These are phyloP conservation scores for Leccinum arenicola DNA, from an alignment of 768 basidiomycete genomes.

Conservation along the genomic window DNA sequence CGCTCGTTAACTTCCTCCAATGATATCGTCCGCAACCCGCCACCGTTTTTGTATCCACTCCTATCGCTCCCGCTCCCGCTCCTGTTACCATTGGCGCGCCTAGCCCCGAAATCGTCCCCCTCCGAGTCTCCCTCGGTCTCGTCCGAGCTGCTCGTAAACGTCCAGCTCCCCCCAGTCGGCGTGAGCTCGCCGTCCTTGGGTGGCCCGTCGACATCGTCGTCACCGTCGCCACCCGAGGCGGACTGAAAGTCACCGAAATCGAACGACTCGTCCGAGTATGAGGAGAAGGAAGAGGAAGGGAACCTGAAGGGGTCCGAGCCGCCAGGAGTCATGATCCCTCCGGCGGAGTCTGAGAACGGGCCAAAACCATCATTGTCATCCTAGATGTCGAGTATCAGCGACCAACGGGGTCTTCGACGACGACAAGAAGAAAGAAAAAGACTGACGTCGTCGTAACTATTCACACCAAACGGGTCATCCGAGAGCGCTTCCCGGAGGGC, in stretches of 20 bases:
- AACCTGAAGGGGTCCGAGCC: constrained; percentile 55
- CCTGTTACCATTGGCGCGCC: not conserved
- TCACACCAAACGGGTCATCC: constrained; percentile 49
- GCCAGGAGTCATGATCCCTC: constrained; percentile 27
- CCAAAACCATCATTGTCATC: constrained; percentile 67
- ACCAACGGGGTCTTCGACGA: not conserved
- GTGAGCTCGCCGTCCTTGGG: constrained; percentile 46
- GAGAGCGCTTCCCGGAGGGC: constrained; percentile 36
- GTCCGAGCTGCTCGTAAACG: constrained; percentile 48
- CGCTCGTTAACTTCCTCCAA: constrained; percentile 24
- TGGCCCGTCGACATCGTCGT: not conserved
- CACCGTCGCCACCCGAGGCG: constrained; percentile 13
- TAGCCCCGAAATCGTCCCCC: constrained; percentile 31
- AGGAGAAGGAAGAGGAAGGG: constrained; percentile 41
- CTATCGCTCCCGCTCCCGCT: constrained; percentile 4
- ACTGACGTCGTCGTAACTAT: constrained; percentile 49
- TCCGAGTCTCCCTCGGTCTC: constrained; percentile 28
- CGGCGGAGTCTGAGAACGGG: constrained; percentile 71
- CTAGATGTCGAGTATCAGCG: constrained; percentile 18
- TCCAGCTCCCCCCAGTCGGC: constrained; percentile 71
- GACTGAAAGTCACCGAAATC: constrained; percentile 80
- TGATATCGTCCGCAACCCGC: constrained; percentile 27
- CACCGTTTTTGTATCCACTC: constrained; percentile 11
- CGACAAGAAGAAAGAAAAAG: not conserved
- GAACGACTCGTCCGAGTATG: constrained; percentile 65